Conservation (phyloP, 2,329 filamentous ascomycete genomes). For the Xylaria sp. region DNA sequence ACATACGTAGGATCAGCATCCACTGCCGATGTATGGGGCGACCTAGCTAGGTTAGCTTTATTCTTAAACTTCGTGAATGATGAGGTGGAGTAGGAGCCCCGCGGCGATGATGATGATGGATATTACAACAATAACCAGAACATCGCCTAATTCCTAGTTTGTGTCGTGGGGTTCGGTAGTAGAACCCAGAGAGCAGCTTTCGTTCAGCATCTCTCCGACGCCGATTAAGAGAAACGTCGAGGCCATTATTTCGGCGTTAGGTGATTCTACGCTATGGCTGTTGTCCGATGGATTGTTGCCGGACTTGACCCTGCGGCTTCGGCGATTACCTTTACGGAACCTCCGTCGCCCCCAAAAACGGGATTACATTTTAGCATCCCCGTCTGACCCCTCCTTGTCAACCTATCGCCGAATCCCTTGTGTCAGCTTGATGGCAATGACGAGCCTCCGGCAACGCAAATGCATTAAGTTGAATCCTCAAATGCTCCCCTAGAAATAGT, state of each 20-base stretch:
- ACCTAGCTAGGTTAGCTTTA: conserved; percentile 12
- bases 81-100: conserved; percentile 18
- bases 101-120: conserved; percentile 18
- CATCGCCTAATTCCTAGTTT: background rate
- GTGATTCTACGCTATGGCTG: background rate
- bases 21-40: conserved; percentile 6
- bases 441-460: background rate
- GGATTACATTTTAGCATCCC: conserved; percentile 27
- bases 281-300: conserved; percentile 3
- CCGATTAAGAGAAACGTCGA: background rate
- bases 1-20: conserved; percentile 2
- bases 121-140: background rate
- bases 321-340: conserved; percentile 32
- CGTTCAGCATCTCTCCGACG: background rate
- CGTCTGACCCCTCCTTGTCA: conserved; percentile 7
- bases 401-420: conserved; percentile 7
- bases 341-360: conserved; percentile 22
- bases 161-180: background rate
- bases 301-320: conserved; percentile 22
- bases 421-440: background rate
- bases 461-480: background rate
- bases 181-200: background rate
- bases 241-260: conserved; percentile 25
- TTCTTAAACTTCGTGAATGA: background rate
- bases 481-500: background rate